Base-by-base conservation (phyloP, 306 rosid species). In the Abrus precatorius region DNA sequence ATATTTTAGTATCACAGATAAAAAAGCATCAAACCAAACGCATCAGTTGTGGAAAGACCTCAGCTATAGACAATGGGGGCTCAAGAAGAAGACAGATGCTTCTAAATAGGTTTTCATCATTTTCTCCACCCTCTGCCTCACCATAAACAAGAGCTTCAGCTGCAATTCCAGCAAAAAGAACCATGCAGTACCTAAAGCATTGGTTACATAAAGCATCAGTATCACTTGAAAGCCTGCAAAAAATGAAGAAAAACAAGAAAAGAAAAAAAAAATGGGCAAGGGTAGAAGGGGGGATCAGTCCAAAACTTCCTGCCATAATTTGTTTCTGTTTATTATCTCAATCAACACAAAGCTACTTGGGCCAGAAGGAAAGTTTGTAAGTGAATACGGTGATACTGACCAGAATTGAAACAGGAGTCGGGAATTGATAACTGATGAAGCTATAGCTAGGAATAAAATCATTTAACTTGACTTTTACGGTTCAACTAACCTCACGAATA, bases 101-200 rank as follows among this genome's bases (percentile, higher is more conserved):
- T 85, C 94, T 89, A 73, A 95, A 95, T 59, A 95, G 85, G 76
- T 95, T 95, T 85, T 95, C 99, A 72, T 95, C 98, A 83, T 95
- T 95, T 89, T 95, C 99, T 55, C 99, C 99, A 41, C 99, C 99
- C 88, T 95, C 98, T 63, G 98, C 97, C 80, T 95, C 99, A 14
- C 96, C 97, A 69, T 93, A 95, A 53, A 95, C 68, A 65, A 95
- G 99, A 83, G 97, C 99, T 87, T 93, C 99, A 43, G 99, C 97
- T 6, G 98, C 94, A 85, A 93, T 93, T 72, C 99, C 99, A 9
- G 99, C 93, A 86, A 93, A 95, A 80, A 95, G 98, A 70, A 95
- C 97, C 98, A 90, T 91, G 89, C 96, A 93, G 89, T 95, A 95
- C 91, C 99, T 95, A 80, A 32, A 82, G 74, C 81, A 79, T 48